Evolutionary conservation across 148 eudicot species (phyloP).

Genomic region (Amaranthus hypochondriacus): DNA sequence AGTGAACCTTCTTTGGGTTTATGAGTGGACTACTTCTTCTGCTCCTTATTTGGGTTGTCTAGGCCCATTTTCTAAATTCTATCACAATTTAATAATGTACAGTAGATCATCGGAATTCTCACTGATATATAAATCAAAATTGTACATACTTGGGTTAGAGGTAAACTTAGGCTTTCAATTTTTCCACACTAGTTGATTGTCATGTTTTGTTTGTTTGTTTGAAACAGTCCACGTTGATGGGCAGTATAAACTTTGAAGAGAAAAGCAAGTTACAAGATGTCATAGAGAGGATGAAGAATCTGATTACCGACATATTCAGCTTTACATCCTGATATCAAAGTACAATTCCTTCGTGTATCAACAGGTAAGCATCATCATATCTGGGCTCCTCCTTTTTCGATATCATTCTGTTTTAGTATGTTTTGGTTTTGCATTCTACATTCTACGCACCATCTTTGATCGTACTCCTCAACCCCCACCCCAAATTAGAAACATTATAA

Average conservation of each 20-base stretch:
- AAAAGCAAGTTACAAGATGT: constrained; percentile 43
- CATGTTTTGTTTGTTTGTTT: constrained; percentile 13
- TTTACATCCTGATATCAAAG: not conserved
- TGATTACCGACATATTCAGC: constrained; percentile 20
- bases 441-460: no score
- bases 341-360: not conserved
- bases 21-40: not conserved
- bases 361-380: no score
- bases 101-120: not conserved
- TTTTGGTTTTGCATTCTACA: no score
- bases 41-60: not conserved
- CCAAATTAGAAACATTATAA: no score
- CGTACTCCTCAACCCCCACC: no score
- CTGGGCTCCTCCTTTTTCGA: no score
- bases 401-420: no score
- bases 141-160: not conserved
- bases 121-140: not conserved
- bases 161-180: not conserved
- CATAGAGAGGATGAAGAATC: constrained; percentile 34
- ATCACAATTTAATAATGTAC: not conserved
- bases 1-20: not conserved
- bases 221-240: constrained; percentile 47
- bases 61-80: no score
- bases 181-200: constrained; percentile 10
- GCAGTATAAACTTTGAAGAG: constrained; percentile 52